phyloP scores from a whole-genome alignment of 2,329 filamentous ascomycete species.

The Epicoccum nigrum region DNA sequence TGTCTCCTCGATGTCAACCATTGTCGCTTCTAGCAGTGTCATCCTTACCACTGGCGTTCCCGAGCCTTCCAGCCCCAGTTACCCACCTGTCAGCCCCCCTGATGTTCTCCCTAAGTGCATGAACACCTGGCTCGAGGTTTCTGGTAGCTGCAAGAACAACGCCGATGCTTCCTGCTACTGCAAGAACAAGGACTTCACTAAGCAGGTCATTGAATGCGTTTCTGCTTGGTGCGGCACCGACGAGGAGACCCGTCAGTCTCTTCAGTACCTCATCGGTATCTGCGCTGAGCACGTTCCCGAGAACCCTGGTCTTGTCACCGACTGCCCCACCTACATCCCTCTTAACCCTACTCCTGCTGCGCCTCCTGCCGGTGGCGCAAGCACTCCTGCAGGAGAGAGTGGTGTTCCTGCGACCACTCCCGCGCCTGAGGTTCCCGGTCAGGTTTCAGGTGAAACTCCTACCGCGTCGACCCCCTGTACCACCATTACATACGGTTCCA shows the following conservation, averaged over 20 bases:
- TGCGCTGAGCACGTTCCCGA: conserved; percentile 74
- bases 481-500: conserved; percentile 52
- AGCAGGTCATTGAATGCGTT: conserved; percentile 81
- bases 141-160: conserved; percentile 80
- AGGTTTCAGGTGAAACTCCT: conserved; percentile 8
- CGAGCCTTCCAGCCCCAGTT: conserved; percentile 30
- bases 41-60: conserved; percentile 22
- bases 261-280: conserved; percentile 88
- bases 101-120: conserved; percentile 82
- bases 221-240: conserved; percentile 71
- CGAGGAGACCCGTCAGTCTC: conserved; percentile 70
- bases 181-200: conserved; percentile 75
- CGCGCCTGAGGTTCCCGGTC: conserved; percentile 20
- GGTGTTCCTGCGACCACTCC: conserved; percentile 22
- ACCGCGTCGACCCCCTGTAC: conserved; percentile 36
- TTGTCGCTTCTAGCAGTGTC: conserved; percentile 11
- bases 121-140: conserved; percentile 80
- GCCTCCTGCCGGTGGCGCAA: conserved; percentile 23
- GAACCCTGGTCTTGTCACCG: conserved; percentile 87
- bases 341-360: conserved; percentile 35
- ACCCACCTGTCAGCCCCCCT: conserved; percentile 57
- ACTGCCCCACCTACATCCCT: conserved; percentile 66
- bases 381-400: conserved; percentile 16
- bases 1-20: conserved; percentile 10
- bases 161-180: conserved; percentile 86